These are phyloP conservation scores for Punica granatum DNA, from an alignment of 345 rosid species.

Conservation along the genomic window DNA sequence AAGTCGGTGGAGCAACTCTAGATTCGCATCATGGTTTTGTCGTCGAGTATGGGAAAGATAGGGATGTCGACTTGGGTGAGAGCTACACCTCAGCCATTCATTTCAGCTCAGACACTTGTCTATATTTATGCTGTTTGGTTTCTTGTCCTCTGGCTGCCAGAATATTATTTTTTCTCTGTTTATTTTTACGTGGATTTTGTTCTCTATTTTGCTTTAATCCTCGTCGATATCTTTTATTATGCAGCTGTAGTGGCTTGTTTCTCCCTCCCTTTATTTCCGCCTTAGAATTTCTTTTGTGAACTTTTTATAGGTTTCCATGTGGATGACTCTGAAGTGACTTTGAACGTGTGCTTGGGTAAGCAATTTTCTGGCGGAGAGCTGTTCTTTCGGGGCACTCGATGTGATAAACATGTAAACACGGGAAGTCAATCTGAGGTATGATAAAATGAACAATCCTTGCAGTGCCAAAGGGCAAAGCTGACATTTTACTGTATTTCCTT, in stretches of 20 bases:
- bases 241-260: neutral
- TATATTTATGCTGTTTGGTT: neutral
- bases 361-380: slow-evolving; percentile 85
- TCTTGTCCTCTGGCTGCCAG: slow-evolving; percentile 1
- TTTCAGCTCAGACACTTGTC: slow-evolving; percentile 1
- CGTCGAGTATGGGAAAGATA: slow-evolving; percentile 89
- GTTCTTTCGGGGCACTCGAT: slow-evolving; percentile 85
- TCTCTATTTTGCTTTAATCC: too few relatives aligned
- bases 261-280: neutral
- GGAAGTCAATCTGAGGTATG: slow-evolving; percentile 64
- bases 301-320: slow-evolving; percentile 71
- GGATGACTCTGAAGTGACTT: slow-evolving; percentile 93
- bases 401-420: slow-evolving; percentile 83
- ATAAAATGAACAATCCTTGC: neutral
- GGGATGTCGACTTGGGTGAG: slow-evolving; percentile 89
- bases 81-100: slow-evolving; percentile 9
- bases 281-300: neutral
- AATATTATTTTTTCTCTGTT: too few relatives aligned
- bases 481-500: neutral
- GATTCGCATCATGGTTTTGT: slow-evolving; percentile 98
- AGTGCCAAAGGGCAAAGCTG: neutral
- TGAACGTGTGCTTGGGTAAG: slow-evolving; percentile 93
- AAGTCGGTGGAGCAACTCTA: slow-evolving; percentile 70
- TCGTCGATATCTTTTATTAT: too few relatives aligned
- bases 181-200: too few relatives aligned